phyloP scores from a whole-genome alignment of 148 eudicot genomes.

The Rhododendron williamsianum region DNA sequence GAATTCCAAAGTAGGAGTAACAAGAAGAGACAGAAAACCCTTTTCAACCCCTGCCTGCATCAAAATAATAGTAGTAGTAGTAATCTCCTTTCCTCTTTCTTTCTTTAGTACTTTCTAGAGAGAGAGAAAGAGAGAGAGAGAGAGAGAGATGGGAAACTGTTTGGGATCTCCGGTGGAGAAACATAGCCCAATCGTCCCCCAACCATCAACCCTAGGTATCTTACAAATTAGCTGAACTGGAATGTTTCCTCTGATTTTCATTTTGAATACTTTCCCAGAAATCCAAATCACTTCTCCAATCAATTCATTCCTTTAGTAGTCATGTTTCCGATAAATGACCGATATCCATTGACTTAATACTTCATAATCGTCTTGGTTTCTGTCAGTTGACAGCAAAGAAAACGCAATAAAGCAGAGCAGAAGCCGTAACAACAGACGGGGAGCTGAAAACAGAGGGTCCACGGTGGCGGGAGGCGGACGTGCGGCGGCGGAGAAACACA shows the following conservation, averaged over 20 bases:
- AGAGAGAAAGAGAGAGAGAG: not conserved
- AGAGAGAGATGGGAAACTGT: slow-evolving; percentile 10
- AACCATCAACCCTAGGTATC: slow-evolving; percentile 7
- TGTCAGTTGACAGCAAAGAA: not conserved
- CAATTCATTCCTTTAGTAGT: not conserved
- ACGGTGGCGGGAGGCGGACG: too few species aligned
- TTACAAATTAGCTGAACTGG: not conserved
- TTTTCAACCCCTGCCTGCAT: not conserved
- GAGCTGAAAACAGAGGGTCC: not conserved
- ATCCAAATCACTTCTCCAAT: not conserved
- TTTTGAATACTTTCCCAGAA: not conserved
- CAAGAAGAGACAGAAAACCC: not conserved
- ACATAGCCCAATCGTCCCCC: not conserved
- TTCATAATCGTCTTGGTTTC: not conserved
- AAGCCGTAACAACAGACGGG: not conserved
- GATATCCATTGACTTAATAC: not conserved
- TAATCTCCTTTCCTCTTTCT: not conserved
- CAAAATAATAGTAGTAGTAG: too few species aligned
- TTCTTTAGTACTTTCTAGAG: not conserved
- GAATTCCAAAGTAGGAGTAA: too few species aligned
- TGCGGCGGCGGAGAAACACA: not conserved
- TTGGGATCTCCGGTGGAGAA: not conserved
- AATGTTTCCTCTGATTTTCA: not conserved
- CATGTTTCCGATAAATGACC: not conserved
- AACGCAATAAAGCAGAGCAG: not conserved